Base-by-base conservation (phyloP, 2,329 filamentous ascomycete species). In the Epichloe glyceriae region DNA sequence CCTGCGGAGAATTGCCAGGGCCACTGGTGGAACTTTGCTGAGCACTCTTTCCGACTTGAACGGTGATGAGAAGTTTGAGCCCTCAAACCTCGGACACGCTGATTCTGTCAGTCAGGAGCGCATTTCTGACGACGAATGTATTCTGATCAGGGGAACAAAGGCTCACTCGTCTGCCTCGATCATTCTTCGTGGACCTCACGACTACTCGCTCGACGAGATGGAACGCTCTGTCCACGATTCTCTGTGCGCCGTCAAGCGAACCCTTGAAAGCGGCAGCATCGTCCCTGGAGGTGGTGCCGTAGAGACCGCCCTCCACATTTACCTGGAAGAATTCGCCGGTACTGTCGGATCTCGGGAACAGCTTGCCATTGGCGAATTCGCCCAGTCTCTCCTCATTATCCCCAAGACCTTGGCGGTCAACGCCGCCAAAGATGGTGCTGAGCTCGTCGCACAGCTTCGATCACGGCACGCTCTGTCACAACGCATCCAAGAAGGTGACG, bases 271-370 rank as follows among this genome's bases (percentile, higher is more conserved):
- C 64, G 93, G 93, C 62, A 90, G 87, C 70, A 94, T 98, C 58
- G 93, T 98, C 39, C 93, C 93, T 15, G 93, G 93, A 58, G 93
- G 93, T 58, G 93, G 91, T 64, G 93, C 93, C 42, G 91, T 96
- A 20, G 93, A 98, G 75, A 97, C 93, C n/a, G 93, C 93, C 46
- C 80, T 98, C 57, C 93, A 97, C 74, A 98, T 98, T 66, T 98
- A 97, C 73, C 80, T 98, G 35, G 93, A 98, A 73, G 93, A 98
- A 71, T 98, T 95, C 70, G 93, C 93, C 49, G 91, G 93, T 61
- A 97, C 93, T 38, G 91, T 98, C 55, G 89, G 91, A 58, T 97
- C 91, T 50, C 84, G 93, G 61, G 93, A 98, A 72, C 93, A 98
- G 74, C 83, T 98, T 49, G 93, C 93, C 57, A 97, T 98, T 64